Evolutionary conservation across 495 filamentous ascomycete genomes (phyloP).

Genomic region (Podospora conica): DNA sequence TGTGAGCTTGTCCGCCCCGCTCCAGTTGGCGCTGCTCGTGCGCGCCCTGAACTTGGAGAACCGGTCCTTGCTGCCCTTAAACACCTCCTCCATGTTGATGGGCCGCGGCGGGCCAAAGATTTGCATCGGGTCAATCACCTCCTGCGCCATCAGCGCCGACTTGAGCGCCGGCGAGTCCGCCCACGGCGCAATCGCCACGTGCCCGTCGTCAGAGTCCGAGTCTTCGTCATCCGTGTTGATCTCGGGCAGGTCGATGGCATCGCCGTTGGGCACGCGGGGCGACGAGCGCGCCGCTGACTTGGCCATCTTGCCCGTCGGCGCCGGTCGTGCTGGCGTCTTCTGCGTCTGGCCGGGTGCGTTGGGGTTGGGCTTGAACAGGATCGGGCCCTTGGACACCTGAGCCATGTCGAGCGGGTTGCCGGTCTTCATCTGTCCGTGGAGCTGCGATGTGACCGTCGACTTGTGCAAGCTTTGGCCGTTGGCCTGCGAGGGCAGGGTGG

Average conservation of each 20-base stretch:
- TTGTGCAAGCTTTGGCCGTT: conserved; percentile 39
- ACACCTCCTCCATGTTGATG: conserved; percentile 91
- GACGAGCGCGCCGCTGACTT: conserved; percentile 60
- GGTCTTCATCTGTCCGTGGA: conserved; percentile 52
- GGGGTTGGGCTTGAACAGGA: conserved; percentile 73
- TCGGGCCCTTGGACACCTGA: conserved; percentile 78
- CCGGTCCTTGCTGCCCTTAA: conserved; percentile 72
- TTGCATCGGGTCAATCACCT: conserved; percentile 73
- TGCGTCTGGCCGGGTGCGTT: conserved; percentile 46
- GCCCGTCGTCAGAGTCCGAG: conserved; percentile 56
- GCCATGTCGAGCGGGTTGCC: conserved; percentile 68
- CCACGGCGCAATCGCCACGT: conserved; percentile 67
- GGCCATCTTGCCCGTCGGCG: conserved; percentile 32
- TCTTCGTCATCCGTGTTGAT: conserved; percentile 85
- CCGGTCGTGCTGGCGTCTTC: conserved; percentile 56
- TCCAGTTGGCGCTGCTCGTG: conserved; percentile 93
- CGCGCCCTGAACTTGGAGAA: conserved; percentile 78
- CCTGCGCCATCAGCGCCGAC: conserved; percentile 62
- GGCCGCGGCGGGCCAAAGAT: conserved; percentile 85
- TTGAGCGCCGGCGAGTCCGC: conserved; percentile 75
- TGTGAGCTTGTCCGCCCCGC: conserved; percentile 75
- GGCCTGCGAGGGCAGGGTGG: conserved; percentile 46
- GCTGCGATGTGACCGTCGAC: conserved; percentile 45
- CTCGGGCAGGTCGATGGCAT: conserved; percentile 79
- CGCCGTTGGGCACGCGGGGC: conserved; percentile 71